These are phyloP conservation scores for Globisporangium recalcitrans DNA, from an alignment of 352 stramenopile species.

Conservation along the genomic window DNA sequence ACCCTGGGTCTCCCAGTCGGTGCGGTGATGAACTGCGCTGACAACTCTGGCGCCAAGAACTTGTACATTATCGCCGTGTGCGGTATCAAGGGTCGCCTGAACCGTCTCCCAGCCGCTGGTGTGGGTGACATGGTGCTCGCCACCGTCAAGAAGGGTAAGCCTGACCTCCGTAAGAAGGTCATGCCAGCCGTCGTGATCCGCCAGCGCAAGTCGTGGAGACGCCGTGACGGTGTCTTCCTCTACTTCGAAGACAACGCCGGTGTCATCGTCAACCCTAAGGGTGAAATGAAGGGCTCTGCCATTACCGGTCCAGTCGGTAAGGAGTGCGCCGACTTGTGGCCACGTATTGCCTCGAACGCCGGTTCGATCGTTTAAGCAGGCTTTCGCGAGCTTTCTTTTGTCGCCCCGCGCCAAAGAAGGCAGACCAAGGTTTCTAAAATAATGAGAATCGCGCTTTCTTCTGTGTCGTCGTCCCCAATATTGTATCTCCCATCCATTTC, in stretches of 20 bases:
- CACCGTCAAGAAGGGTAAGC: constrained; percentile 99
- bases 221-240: constrained; percentile 99
- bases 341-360: constrained; percentile 99
- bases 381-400: background rate
- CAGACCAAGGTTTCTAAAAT: constrained; percentile 5
- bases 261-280: constrained; percentile 99
- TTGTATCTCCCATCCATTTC: background rate
- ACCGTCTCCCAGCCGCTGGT: constrained; percentile 97
- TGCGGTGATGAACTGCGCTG: constrained; percentile 99
- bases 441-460: constrained; percentile 29
- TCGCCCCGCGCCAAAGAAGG: background rate
- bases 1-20: constrained; percentile 98
- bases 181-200: constrained; percentile 99
- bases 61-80: constrained; percentile 99
- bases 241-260: constrained; percentile 99
- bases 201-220: constrained; percentile 99
- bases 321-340: constrained; percentile 99
- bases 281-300: constrained; percentile 99
- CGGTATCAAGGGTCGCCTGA: constrained; percentile 98
- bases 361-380: constrained; percentile 98
- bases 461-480: constrained; percentile 12
- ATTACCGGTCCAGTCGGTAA: constrained; percentile 99
- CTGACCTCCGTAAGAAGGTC: constrained; percentile 99
- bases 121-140: constrained; percentile 99
- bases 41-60: constrained; percentile 99